A percentile compares a stretch with the other conserved stretches of the same genome.
These are phyloP conservation scores for Penicillium sp. DNA, from an alignment of 2,329 filamentous ascomycete genomes.

Conservation along the genomic window DNA sequence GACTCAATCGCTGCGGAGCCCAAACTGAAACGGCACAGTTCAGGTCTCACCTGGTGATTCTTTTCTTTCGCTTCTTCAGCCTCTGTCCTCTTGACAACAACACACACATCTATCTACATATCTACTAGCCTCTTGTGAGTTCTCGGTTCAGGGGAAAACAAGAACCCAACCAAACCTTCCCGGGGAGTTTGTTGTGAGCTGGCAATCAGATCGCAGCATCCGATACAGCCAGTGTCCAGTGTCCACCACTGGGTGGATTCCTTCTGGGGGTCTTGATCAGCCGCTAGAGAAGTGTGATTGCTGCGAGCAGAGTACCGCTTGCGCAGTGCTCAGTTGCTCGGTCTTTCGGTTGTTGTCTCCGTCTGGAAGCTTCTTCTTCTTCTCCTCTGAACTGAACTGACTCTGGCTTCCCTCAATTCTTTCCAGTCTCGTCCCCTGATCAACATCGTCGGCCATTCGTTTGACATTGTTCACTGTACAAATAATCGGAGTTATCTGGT, in stretches of 20 bases:
- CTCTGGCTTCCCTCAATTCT: constrained; percentile 17
- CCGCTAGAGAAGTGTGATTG: constrained; percentile 29
- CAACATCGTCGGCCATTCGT: constrained; percentile 10
- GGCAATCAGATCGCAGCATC: constrained; percentile 21
- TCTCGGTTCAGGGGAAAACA: constrained; percentile 7
- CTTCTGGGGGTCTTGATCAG: constrained; percentile 28
- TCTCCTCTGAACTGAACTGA: constrained; percentile 17
- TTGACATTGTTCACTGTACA: constrained; percentile 10
- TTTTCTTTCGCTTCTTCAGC: constrained; percentile 4
- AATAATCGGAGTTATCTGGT: not conserved
- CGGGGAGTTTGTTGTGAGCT: constrained; percentile 14
- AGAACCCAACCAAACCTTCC: not conserved
- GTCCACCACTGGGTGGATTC: constrained; percentile 35
- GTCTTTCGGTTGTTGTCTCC: constrained; percentile 18
- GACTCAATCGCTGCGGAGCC: constrained; percentile 19
- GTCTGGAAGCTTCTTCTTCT: constrained; percentile 30
- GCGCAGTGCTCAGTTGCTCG: constrained; percentile 6
- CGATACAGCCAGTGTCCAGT: constrained; percentile 7
- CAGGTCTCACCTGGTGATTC: constrained; percentile 15
- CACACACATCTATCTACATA: too few species aligned
- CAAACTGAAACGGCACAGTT: constrained; percentile 11
- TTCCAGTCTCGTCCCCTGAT: constrained; percentile 17
- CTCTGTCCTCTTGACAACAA: not conserved
- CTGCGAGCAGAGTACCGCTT: not conserved
- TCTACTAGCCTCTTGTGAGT: not conserved